Conservation (phyloP, 495 filamentous ascomycete species). For the Xylaria palmicola region DNA sequence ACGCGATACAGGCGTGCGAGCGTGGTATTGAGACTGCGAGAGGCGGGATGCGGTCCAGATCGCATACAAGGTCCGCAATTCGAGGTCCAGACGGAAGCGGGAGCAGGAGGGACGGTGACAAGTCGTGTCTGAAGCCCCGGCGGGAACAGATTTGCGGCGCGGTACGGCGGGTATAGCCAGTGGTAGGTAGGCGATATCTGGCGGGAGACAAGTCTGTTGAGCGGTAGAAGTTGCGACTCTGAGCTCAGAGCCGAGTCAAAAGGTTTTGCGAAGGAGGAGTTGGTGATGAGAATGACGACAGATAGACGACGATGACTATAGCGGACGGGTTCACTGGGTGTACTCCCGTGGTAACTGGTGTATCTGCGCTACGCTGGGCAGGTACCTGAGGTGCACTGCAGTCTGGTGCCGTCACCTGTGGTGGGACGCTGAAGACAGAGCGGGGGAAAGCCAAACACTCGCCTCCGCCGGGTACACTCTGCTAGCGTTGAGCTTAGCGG, state of each 20-base stretch:
- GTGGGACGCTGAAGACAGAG: slow-evolving; percentile 11
- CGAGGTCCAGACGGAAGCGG: slow-evolving; percentile 1
- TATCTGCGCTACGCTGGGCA: too few relatives aligned
- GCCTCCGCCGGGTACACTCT: not conserved
- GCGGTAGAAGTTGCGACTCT: not conserved
- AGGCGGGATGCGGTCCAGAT: not conserved
- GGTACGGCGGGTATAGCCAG: not conserved
- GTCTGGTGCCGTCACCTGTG: not conserved
- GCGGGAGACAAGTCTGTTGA: not conserved
- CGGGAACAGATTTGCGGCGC: slow-evolving; percentile 5
- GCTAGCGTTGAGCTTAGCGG: not conserved
- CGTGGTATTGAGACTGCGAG: not conserved
- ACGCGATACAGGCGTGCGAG: not conserved
- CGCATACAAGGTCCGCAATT: slow-evolving; percentile 6
- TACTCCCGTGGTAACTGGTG: too few relatives aligned
- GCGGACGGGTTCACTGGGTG: slow-evolving; percentile 3
- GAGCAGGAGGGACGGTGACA: not conserved
- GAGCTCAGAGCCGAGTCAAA: not conserved
- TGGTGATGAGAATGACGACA: slow-evolving; percentile 15
- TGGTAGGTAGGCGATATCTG: not conserved
- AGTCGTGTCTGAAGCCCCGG: not conserved
- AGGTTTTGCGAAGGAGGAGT: slow-evolving; percentile 5
- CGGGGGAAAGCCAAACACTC: slow-evolving; percentile 1
- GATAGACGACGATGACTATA: slow-evolving; percentile 5
- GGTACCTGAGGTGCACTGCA: not conserved